Base-by-base conservation (phyloP, 2,329 filamentous ascomycete species). In the Cladobotryum protrusum region DNA sequence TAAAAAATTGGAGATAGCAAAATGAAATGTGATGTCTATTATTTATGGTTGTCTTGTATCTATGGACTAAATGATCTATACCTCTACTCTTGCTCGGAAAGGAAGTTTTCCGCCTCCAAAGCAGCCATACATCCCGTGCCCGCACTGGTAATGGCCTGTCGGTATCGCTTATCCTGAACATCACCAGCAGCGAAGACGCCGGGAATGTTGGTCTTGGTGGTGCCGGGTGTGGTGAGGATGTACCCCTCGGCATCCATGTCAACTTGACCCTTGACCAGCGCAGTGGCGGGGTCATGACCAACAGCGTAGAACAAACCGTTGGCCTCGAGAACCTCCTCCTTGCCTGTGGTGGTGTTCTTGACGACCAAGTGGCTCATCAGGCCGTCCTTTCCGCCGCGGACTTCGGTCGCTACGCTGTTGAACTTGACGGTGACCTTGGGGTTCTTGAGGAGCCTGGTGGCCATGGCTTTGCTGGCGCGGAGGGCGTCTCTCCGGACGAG, bases 281-380 rank as follows among this genome's bases (percentile, higher is more conserved):
- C 64, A 1, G 89, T 97, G 44, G 93, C 95, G 12, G 93, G 93
- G 67, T 96, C 92, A 72, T 99, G 93, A 19, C 93, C 93, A 47
- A 99, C 86, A 63, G 95, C 93, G 70, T 99, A 99, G 73, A 99
- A 99, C 19, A 99, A 78, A 24, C 93, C 93, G 69, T 87, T 95
- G 45, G 92, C 92, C 59, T 89, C 83, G 44, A 96, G 74, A n/a
- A 85, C 85, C 76, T 95, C 87, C 68, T 87, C 81, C 66, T 83
- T 72, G 54, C 89, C 89, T 18, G 83, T 87, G 61, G 77, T 72
- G 52, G 82, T 83, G 72, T 97, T 82, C 78, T 87, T 88, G 67
- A 99, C 78, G 48, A 87, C 82, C 58, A 99, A 74, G 64, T 90
- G 85, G 66, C 83, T 89, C 90, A 97, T 96, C 60, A 96, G 75